These are phyloP conservation scores for Tuber indicum DNA, from an alignment of 495 filamentous ascomycete genomes.

Conservation along the genomic window DNA sequence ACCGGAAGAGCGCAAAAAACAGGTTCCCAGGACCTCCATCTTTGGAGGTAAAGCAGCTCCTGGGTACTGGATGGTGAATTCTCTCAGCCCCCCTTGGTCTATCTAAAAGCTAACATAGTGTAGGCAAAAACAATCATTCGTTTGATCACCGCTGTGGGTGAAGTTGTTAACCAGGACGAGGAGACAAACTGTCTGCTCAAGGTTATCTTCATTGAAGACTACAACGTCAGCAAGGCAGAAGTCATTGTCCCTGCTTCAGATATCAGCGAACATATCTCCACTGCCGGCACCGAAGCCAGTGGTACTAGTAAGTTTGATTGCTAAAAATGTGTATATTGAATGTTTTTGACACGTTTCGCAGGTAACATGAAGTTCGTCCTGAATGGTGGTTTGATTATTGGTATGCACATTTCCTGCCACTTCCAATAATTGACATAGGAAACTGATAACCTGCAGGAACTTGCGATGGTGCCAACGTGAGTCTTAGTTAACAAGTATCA, in stretches of 20 bases:
- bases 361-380: conserved; percentile 98
- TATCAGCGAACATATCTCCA: conserved; percentile 97
- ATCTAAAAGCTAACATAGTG: conserved; percentile 66
- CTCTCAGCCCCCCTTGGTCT: background rate
- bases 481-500: conserved; percentile 37
- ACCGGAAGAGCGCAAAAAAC: conserved; percentile 77
- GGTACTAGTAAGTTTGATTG: conserved; percentile 33
- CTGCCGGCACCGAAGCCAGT: conserved; percentile 79
- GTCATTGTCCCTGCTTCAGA: conserved; percentile 92
- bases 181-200: conserved; percentile 92
- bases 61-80: conserved; percentile 83
- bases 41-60: conserved; percentile 97
- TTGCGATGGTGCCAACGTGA: conserved; percentile 93
- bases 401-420: background rate
- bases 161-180: conserved; percentile 83
- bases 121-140: conserved; percentile 92
- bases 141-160: conserved; percentile 83
- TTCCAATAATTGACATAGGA: background rate
- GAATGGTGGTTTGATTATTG: conserved; percentile 94
- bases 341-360: conserved; percentile 14
- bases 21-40: conserved; percentile 86
- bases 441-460: conserved; percentile 49
- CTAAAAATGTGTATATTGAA: conserved; percentile 1
- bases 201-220: conserved; percentile 95
- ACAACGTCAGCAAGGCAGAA: conserved; percentile 98